Evolutionary conservation across 306 rosid genomes (phyloP).

Genomic region (Trifolium pratense): DNA sequence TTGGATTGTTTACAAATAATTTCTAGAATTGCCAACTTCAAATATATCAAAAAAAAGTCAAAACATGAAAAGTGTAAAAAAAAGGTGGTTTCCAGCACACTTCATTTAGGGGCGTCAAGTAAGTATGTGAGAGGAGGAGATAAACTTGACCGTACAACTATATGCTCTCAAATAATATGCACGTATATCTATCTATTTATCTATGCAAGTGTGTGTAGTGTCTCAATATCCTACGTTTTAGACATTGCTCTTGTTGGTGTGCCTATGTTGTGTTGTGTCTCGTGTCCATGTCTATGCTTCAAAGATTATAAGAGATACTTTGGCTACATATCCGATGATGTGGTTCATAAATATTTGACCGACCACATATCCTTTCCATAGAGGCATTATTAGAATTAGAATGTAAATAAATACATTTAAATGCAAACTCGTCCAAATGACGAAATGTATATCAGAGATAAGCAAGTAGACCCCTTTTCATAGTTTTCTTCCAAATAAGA

Average conservation of each 20-base stretch:
- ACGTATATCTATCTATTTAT: background rate
- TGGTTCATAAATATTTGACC: background rate
- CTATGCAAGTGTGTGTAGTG: background rate
- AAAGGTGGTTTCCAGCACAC: too few relatives aligned
- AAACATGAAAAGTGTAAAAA: background rate
- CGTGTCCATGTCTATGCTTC: background rate
- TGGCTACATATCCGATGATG: background rate
- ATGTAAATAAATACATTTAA: background rate
- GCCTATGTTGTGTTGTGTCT: background rate
- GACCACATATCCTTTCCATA: background rate
- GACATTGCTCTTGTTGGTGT: background rate
- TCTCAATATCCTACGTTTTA: background rate
- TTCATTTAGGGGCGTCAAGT: too few relatives aligned
- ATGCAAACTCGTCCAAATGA: slow-evolving; percentile 1
- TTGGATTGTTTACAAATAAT: background rate
- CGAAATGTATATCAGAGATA: slow-evolving; percentile 2
- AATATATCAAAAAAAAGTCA: background rate
- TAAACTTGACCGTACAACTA: background rate
- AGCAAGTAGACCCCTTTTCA: slow-evolving; percentile 19
- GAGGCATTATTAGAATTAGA: background rate
- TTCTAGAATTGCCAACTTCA: background rate
- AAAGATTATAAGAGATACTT: background rate
- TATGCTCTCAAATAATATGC: background rate
- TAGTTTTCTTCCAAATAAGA: background rate
- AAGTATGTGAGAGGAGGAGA: too few relatives aligned